Conservation (phyloP, 228 moss, liverwort and hornwort genomes). For the Sphagnum fallax region DNA sequence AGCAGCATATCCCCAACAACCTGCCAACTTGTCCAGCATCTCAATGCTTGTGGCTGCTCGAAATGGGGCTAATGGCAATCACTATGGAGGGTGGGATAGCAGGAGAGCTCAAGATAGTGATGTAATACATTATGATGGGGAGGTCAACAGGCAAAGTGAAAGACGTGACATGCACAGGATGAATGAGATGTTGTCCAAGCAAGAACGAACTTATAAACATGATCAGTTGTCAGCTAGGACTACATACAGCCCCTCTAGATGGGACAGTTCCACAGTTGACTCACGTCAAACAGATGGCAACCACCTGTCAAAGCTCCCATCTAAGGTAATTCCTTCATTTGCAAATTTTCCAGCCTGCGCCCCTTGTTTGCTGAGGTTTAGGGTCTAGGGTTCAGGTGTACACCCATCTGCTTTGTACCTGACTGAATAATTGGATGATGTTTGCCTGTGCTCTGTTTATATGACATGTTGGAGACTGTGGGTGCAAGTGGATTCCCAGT, state of each 20-base stretch:
- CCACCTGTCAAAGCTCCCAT: slow-evolving; percentile 20
- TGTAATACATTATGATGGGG: not conserved
- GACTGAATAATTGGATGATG: slow-evolving; percentile 17
- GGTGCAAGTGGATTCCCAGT: not conserved
- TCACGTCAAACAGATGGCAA: slow-evolving; percentile 43
- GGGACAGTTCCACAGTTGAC: slow-evolving; percentile 43
- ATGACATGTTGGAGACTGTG: too few species aligned
- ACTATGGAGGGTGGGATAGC: slow-evolving; percentile 30
- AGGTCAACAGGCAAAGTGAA: slow-evolving; percentile 31
- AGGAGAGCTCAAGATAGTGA: not conserved
- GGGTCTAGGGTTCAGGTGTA: not conserved
- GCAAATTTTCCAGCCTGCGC: not conserved
- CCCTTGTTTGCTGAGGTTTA: not conserved
- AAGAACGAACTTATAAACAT: slow-evolving; percentile 35
- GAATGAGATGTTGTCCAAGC: slow-evolving; percentile 34
- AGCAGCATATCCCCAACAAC: slow-evolving; percentile 25
- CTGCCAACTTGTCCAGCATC: slow-evolving; percentile 37
- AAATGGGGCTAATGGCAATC: slow-evolving; percentile 29
- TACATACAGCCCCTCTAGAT: slow-evolving; percentile 36
- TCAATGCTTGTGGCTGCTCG: slow-evolving; percentile 41
- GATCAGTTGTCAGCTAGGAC: slow-evolving; percentile 42
- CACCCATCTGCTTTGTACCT: not conserved
- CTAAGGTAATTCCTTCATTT: not conserved
- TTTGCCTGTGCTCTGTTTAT: too few species aligned
- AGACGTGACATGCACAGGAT: slow-evolving; percentile 30